phyloP scores from a whole-genome alignment of 805 yeast genomes.

The Saccharomyces eubayanus region DNA sequence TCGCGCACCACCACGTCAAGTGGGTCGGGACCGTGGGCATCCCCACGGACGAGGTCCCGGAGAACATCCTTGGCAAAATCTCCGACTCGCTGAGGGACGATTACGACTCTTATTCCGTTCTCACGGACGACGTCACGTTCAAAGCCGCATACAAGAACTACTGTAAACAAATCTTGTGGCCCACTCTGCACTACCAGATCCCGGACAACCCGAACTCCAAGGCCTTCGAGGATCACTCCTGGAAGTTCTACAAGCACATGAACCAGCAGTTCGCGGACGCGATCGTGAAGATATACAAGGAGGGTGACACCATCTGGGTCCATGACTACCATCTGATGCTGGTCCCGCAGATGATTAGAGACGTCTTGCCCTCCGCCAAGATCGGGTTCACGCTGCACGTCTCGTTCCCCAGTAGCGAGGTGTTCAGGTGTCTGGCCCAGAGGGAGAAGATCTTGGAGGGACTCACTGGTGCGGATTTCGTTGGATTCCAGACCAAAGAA shows the following conservation, averaged over 20 bases:
- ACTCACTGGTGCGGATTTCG: constrained; percentile 77
- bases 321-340: constrained; percentile 89
- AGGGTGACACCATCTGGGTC: constrained; percentile 79
- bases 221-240: constrained; percentile 91
- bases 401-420: constrained; percentile 92
- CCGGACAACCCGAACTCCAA: constrained; percentile 92
- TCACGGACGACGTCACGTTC: constrained; percentile 68
- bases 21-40: constrained; percentile 94
- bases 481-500: constrained; percentile 87
- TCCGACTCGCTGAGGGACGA: constrained; percentile 37
- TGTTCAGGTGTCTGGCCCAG: constrained; percentile 87
- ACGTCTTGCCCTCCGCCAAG: constrained; percentile 66
- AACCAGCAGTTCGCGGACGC: constrained; percentile 76
- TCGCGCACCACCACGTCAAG: constrained; percentile 27
- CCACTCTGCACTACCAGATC: constrained; percentile 85
- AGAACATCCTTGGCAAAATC: constrained; percentile 46
- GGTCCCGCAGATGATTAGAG: constrained; percentile 77
- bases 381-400: constrained; percentile 91
- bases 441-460: constrained; percentile 71
- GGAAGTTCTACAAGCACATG: constrained; percentile 71
- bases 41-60: constrained; percentile 78
- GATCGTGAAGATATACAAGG: constrained; percentile 56
- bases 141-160: constrained; percentile 87
- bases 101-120: constrained; percentile 56
- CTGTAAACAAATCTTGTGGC: constrained; percentile 95